These are phyloP conservation scores for Mucor piriformis DNA, from an alignment of 371 early-diverging fungal species.

Conservation along the genomic window DNA sequence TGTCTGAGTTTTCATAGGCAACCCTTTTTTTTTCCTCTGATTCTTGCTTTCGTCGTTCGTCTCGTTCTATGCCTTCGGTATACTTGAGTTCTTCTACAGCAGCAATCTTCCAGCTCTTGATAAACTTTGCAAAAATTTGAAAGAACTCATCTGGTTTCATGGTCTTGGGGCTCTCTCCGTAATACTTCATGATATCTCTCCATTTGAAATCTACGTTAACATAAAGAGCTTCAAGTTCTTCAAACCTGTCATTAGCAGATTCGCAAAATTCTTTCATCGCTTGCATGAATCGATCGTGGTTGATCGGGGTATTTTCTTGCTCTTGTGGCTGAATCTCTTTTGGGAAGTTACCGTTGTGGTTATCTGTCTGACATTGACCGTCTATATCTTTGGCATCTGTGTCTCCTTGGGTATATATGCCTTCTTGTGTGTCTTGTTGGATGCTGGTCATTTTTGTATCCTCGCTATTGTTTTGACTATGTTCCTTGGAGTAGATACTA, in stretches of 20 bases:
- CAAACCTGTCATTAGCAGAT: constrained; percentile 38
- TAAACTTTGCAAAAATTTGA: constrained; percentile 74
- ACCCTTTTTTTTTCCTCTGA: constrained; percentile 29
- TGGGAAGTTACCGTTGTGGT: too few relatives aligned
- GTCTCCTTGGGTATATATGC: constrained; percentile 4
- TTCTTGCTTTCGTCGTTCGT: constrained; percentile 30
- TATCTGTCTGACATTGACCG: too few relatives aligned
- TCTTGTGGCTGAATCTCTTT: too few relatives aligned
- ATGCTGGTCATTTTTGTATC: too few relatives aligned
- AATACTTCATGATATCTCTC: constrained; percentile 56
- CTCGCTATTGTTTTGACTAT: too few relatives aligned
- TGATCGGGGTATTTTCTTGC: too few relatives aligned
- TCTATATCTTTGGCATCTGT: constrained; percentile 8
- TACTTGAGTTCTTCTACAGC: constrained; percentile 36
- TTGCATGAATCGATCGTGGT: constrained; percentile 31
- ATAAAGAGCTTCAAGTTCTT: constrained; percentile 46
- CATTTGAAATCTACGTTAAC: constrained; percentile 50
- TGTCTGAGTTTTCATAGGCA: background rate
- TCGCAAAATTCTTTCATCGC: constrained; percentile 43
- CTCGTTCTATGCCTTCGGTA: constrained; percentile 30
- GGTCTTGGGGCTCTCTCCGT: constrained; percentile 77
- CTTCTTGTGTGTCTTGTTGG: too few relatives aligned
- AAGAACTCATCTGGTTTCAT: constrained; percentile 88
- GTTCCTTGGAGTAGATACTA: too few relatives aligned
- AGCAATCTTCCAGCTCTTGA: constrained; percentile 24